Evolutionary conservation across 306 rosid species (phyloP).

Genomic region (Gastrolobium bilobum): DNA sequence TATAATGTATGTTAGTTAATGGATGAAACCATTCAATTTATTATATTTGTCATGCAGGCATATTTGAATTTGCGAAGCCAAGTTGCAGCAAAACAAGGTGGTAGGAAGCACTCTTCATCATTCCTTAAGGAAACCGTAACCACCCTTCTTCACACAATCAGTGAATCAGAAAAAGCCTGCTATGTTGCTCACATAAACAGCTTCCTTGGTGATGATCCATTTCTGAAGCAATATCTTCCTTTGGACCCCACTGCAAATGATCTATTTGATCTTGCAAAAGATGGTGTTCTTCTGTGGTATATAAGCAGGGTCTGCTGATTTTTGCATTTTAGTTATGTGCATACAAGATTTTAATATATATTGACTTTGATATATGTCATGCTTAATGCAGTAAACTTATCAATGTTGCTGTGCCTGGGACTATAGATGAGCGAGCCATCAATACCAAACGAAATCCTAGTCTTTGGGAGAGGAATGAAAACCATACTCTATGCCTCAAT

Average conservation of each 20-base stretch:
- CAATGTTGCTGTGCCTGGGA: constrained; percentile 98
- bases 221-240: constrained; percentile 85
- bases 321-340: constrained; percentile 39
- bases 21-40: constrained; percentile 33
- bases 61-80: constrained; percentile 79
- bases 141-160: constrained; percentile 93
- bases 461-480: constrained; percentile 98
- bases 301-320: constrained; percentile 52
- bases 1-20: constrained; percentile 23
- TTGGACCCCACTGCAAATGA: constrained; percentile 76
- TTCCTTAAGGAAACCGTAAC: constrained; percentile 89
- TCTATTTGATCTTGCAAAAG: constrained; percentile 79
- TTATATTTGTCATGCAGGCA: constrained; percentile 60
- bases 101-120: constrained; percentile 76
- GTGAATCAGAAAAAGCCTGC: constrained; percentile 81
- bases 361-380: constrained; percentile 43
- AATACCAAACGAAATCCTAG: constrained; percentile 71
- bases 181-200: constrained; percentile 95
- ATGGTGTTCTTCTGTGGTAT: constrained; percentile 97
- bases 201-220: constrained; percentile 93
- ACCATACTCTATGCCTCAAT: constrained; percentile 96
- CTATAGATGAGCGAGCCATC: constrained; percentile 95
- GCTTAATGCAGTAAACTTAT: constrained; percentile 89
- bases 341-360: constrained; percentile 35
- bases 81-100: constrained; percentile 64